Evolutionary conservation across 345 rosid genomes (phyloP), one percentile per base, ranked within the genome.

Genomic region (Gossypium australe): DNA sequence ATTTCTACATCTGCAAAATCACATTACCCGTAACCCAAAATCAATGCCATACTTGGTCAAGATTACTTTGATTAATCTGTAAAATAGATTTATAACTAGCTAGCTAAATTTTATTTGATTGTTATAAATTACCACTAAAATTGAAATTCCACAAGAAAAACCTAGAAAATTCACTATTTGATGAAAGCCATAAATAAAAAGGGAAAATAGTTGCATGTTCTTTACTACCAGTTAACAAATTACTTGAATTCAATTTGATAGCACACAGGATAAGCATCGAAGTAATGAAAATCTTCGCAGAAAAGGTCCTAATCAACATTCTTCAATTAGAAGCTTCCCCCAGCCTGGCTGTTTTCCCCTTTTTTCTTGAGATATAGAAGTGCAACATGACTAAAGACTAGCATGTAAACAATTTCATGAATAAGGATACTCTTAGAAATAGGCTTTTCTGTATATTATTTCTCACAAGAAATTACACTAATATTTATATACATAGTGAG

Each of bases 381-480:
- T 7, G 48, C 22, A 57, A 47, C n/a, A 73, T 41, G 63, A 71
- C 22, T 17, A 73, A 9, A 59, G 73, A 34, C 41, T 53, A 75
- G 66, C 71, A 67, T 34, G 71, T 49, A 82, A 64, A 67, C 70
- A 27, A 75, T 5, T 68, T 45, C 57, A 76, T 43, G 41, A 67
- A 70, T 53, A 67, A 48, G 75, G 77, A 20, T 57, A 61, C 75
- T 76, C 93, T 87, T 79, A 95, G n/a, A n/a, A n/a, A n/a, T n/a
- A n/a, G n/a, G n/a, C n/a, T n/a, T n/a, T n/a, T n/a, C n/a, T n/a
- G n/a, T n/a, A n/a, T n/a, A n/a, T n/a, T n/a, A n/a, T n/a, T n/a
- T n/a, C n/a, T n/a, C n/a, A n/a, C n/a, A n/a, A n/a, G n/a, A n/a
- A n/a, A n/a, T n/a, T n/a, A n/a, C n/a, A n/a, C n/a, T n/a, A n/a